These are phyloP conservation scores for Fonsecaea pedrosoi DNA, from an alignment of 2,329 filamentous ascomycete genomes.

Conservation along the genomic window DNA sequence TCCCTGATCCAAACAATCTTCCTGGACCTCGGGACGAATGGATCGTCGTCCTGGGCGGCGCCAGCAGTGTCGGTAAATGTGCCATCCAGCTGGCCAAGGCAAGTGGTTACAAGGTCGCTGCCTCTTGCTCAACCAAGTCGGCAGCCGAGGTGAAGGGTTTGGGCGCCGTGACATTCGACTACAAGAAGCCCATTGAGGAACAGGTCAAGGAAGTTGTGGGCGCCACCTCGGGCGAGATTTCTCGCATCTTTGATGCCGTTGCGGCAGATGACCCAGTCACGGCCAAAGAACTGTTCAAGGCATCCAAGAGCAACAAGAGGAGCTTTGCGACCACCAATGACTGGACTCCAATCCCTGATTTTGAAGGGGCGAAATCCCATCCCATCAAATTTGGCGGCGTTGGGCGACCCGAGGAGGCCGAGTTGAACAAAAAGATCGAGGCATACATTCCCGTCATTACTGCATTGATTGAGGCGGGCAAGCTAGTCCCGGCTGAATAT, in stretches of 20 bases:
- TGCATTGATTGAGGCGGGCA: constrained; percentile 36
- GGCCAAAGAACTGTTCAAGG: constrained; percentile 40
- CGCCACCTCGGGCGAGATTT: constrained; percentile 42
- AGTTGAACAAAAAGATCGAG: constrained; percentile 37
- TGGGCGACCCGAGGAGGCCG: constrained; percentile 36
- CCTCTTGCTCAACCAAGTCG: constrained; percentile 44
- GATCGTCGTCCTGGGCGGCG: constrained; percentile 46
- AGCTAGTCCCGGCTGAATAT: constrained; percentile 36
- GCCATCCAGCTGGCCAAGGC: constrained; percentile 44
- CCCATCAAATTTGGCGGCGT: constrained; percentile 31
- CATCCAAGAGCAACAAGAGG: constrained; percentile 35
- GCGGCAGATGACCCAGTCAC: constrained; percentile 42
- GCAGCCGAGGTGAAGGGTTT: constrained; percentile 42
- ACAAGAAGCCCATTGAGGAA: constrained; percentile 42
- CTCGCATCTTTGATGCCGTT: constrained; percentile 45
- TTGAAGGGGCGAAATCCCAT: constrained; percentile 40
- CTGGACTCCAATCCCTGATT: constrained; percentile 37
- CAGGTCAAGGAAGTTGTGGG: constrained; percentile 41
- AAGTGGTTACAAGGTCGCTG: constrained; percentile 44
- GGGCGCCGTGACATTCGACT: constrained; percentile 45
- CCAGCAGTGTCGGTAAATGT: constrained; percentile 45
- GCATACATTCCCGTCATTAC: constrained; percentile 39
- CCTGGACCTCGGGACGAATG: constrained; percentile 41
- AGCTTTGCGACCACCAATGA: constrained; percentile 42
- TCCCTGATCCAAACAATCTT: constrained; percentile 37